These are phyloP conservation scores for Pseudogymnoascus sp. DNA, from an alignment of 2,329 filamentous ascomycete species.

Conservation along the genomic window DNA sequence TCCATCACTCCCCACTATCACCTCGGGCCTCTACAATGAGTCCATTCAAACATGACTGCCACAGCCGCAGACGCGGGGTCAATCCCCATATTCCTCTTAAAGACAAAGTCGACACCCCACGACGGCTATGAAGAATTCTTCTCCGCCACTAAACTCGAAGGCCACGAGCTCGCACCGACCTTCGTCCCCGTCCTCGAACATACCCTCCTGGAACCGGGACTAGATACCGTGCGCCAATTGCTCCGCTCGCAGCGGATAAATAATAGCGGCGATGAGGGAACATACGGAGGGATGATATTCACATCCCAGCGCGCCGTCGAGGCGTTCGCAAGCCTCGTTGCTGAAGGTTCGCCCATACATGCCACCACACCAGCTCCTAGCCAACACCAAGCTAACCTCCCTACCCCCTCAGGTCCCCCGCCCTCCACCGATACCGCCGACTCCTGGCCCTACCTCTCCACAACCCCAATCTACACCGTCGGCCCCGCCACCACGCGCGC, in stretches of 20 bases:
- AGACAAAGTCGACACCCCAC: constrained; percentile 64
- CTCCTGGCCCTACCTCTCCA: constrained; percentile 46
- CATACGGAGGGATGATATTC: constrained; percentile 74
- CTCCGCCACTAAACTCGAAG: constrained; percentile 34
- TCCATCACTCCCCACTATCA: not conserved
- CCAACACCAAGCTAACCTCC: not conserved
- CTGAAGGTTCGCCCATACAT: constrained; percentile 31
- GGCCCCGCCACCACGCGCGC: constrained; percentile 75
- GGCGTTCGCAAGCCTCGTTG: constrained; percentile 59
- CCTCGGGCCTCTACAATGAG: not conserved
- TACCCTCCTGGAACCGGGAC: constrained; percentile 52
- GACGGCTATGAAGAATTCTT: constrained; percentile 70
- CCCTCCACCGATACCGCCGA: not conserved
- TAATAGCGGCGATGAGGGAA: constrained; percentile 23
- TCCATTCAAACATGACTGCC: constrained; percentile 14
- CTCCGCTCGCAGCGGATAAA: constrained; percentile 41
- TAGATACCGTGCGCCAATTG: constrained; percentile 45
- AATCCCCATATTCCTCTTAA: constrained; percentile 63
- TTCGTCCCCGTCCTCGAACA: constrained; percentile 77
- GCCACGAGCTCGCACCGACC: constrained; percentile 48
- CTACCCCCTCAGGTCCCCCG: not conserved
- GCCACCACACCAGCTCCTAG: not conserved
- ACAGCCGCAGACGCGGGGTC: constrained; percentile 15
- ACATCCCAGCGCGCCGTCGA: constrained; percentile 81
- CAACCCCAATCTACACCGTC: constrained; percentile 66